A percentile compares a stretch with the other conserved stretches of the same genome.
phyloP scores from a whole-genome alignment of 2,329 filamentous ascomycete species.

The Neoarthrinium moseri region DNA sequence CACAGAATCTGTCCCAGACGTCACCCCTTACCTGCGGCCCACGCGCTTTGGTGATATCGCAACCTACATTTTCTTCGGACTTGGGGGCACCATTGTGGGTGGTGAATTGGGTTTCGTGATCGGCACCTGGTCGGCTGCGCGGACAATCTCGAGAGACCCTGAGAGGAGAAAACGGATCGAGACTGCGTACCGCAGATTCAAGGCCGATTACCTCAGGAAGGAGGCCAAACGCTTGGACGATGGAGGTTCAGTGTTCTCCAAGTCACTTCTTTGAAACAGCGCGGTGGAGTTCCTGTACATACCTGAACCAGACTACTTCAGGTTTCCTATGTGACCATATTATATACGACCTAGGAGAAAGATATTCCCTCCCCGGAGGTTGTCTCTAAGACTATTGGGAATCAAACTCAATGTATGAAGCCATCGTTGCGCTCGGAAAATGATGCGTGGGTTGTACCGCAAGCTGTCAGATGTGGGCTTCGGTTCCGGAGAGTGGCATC shows the following conservation, averaged over 20 bases:
- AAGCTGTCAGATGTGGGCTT: too few relatives aligned
- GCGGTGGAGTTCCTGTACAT: too few relatives aligned
- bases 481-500: too few relatives aligned
- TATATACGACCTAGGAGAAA: too few relatives aligned
- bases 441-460: too few relatives aligned
- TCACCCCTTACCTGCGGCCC: slow-evolving; percentile 56
- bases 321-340: too few relatives aligned
- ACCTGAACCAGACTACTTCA: not conserved
- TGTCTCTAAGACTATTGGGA: too few relatives aligned
- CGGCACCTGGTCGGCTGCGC: slow-evolving; percentile 53
- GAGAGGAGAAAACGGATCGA: slow-evolving; percentile 57
- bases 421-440: too few relatives aligned
- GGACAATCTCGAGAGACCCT: slow-evolving; percentile 51
- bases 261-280: too few relatives aligned
- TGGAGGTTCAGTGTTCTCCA: slow-evolving; percentile 26
- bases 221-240: slow-evolving; percentile 56
- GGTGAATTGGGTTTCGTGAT: slow-evolving; percentile 62
- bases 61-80: slow-evolving; percentile 61
- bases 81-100: slow-evolving; percentile 62
- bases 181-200: slow-evolving; percentile 60
- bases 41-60: slow-evolving; percentile 58
- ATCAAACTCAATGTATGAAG: too few relatives aligned
- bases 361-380: too few relatives aligned
- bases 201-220: slow-evolving; percentile 60
- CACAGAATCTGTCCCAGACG: slow-evolving; percentile 59